Conservation (phyloP, 2,329 filamentous ascomycete species). For the Alternaria viburni region DNA sequence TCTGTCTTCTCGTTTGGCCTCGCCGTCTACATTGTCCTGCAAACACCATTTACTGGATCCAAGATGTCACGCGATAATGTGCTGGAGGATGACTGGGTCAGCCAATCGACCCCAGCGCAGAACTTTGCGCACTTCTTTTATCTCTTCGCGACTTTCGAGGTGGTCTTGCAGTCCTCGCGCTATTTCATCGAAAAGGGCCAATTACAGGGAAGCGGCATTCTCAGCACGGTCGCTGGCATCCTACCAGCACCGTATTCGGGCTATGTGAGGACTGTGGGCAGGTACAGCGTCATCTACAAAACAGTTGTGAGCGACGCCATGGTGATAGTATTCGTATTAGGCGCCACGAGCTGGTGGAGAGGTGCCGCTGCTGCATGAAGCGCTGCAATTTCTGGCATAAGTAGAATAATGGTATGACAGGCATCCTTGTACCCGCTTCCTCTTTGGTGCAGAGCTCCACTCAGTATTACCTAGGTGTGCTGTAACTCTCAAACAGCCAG, state of each 20-base stretch:
- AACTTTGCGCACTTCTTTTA: conserved; percentile 70
- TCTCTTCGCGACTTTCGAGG: conserved; percentile 79
- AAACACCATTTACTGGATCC: conserved; percentile 72
- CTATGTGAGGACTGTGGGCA: conserved; percentile 66
- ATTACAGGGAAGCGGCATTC: conserved; percentile 64
- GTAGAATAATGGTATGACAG: conserved; percentile 6
- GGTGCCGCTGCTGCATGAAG: conserved; percentile 40
- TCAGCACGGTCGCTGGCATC: conserved; percentile 69
- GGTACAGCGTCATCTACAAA: conserved; percentile 74
- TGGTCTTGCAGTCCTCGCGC: conserved; percentile 72
- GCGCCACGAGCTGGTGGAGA: conserved; percentile 60
- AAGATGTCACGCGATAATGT: conserved; percentile 60
- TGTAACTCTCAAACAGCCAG: not conserved
- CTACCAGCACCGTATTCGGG: conserved; percentile 69
- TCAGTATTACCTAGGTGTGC: not conserved
- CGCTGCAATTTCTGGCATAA: not conserved
- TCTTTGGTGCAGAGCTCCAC: not conserved
- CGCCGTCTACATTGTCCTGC: conserved; percentile 72
- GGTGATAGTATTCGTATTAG: conserved; percentile 77
- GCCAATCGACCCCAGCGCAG: conserved; percentile 46
- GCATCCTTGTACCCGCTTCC: not conserved
- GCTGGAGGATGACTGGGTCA: conserved; percentile 39
- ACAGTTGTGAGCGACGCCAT: conserved; percentile 77
- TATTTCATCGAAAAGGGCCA: conserved; percentile 72
- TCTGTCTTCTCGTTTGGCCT: conserved; percentile 73